These are phyloP conservation scores for Trapa incisa DNA, from an alignment of 345 rosid species.

Conservation along the genomic window DNA sequence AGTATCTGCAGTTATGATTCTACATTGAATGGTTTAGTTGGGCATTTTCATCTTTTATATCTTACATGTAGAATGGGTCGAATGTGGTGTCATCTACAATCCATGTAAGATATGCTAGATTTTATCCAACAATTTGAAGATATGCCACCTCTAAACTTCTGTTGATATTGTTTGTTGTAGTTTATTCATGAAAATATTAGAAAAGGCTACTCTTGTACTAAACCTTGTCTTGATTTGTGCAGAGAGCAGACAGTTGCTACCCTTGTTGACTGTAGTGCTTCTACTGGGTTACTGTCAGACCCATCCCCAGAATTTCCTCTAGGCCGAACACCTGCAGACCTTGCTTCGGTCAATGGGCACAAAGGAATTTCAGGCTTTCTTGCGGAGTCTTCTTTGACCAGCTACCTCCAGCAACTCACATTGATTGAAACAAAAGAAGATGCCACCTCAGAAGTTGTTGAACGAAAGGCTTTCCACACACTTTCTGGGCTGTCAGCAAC, in stretches of 20 bases:
- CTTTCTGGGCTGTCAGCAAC: conserved; percentile 53
- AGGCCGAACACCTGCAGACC: conserved; percentile 77
- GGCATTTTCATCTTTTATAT: neutral
- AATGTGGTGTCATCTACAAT: neutral
- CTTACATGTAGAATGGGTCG: neutral
- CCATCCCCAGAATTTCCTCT: conserved; percentile 75
- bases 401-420: conserved; percentile 46
- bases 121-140: neutral
- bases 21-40: neutral
- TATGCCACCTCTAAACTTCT: neutral
- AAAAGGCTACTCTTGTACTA: neutral
- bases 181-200: neutral
- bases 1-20: neutral
- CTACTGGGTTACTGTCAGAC: conserved; percentile 58
- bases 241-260: conserved; percentile 79
- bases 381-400: conserved; percentile 76
- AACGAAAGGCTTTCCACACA: conserved; percentile 42
- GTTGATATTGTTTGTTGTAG: neutral
- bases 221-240: conserved; percentile 13
- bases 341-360: conserved; percentile 78
- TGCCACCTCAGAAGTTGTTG: conserved; percentile 19
- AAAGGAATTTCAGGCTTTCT: conserved; percentile 91
- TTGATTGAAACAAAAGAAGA: conserved; percentile 47
- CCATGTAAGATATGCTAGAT: neutral
- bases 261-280: conserved; percentile 63